Evolutionary conservation across 2,329 filamentous ascomycete species (phyloP), one percentile per base, ranked within the genome.

Genomic region (Teratosphaeria pseudoeucalypti): DNA sequence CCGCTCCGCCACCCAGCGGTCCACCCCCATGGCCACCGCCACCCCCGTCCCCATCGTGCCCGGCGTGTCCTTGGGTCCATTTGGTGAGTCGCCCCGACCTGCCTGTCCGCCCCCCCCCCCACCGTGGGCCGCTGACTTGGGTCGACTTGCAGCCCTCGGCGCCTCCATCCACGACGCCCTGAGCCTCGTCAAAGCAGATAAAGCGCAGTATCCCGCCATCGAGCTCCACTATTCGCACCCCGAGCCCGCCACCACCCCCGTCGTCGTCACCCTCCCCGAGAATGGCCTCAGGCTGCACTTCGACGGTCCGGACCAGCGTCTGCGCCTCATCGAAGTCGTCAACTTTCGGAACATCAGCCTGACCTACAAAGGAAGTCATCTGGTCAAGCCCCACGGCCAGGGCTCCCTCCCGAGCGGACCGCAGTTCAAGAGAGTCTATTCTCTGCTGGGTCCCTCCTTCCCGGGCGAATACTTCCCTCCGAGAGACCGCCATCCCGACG

Each of bases 261-360:
- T 96, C 19, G 78, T 89, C 52, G 75, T 97, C 58, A 81, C 81
- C 19, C 82, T 99, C 3, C 89, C 92, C 0, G 82, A 84, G 3
- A 99, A 97, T 75, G 94, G 94, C 32, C 74, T 99, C 34, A 88
- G 92, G 12, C 77, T 99, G 57, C 90, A 90, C 52, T 99, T 99
- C 71, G 94, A 99, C 71, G 94, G 92, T 0, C 86, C 89, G 3
- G 92, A 97, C 68, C 94, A 99, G 74, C 85, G 92, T 39, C 78
- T 99, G 52, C 88, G 94, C 2, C 77, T 99, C 62, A 90, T 99
- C 66, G 94, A 99, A 74, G 85, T 97, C 7, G 76, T 90, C 58
- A 91, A 97, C 75, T 96, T 99, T 71, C 85, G 87, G 54, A 94
- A 90, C 73, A 90, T 85, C 63, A 83, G 86, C 62, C 84, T 97